Base-by-base conservation (phyloP, 139 green algal species). In the Chlorella sp. region DNA sequence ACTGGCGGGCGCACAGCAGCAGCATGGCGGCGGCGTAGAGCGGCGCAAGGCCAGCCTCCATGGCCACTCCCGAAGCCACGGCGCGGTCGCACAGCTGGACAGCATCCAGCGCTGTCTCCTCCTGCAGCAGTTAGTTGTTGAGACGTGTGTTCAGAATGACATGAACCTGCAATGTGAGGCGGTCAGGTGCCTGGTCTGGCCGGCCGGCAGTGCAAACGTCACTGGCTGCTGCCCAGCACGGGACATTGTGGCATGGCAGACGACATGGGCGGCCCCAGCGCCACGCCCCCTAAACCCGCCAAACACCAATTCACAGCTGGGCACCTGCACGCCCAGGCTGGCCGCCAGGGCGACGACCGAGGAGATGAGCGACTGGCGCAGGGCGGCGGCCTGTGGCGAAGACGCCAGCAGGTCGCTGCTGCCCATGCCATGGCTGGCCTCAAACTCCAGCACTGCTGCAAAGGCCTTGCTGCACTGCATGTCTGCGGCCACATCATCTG, bases 361-460 rank as follows among this genome's bases (percentile, higher is more conserved):
- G 12, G 78, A 70, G 38, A 70, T 57, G 16, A 89, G 70, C 1
- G 55, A 32, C 56, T 64, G 39, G 44, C 85, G 78, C 34, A 87
- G 70, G 25, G 80, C 85, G 32, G 67, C 68, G n/a, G 80, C 51
- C 4, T 32, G 36, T 4, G 78, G 57, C 47, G 80, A 78, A 36
- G 39, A 44, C 23, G 88, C 81, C 90, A 97, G 92, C 71, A 87
- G 88, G 55, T 91, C 79, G 0, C 91, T 68, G 41, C 78, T 69
- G 4, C 64, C 74, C 16, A 20, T 60, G 51, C 12, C 34, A n/a
- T 74, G 60, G 4, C 44, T 73, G 16, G 74, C 78, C 62, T 93
- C 92, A 91, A 96, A 97, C 47, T 91, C 74, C 64, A 86, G 47
- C 44, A 97, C 91, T 1, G 92, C 93, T 0, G 85, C 86, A 85